Evolutionary conservation across 768 basidiomycete genomes (phyloP), one percentile per base, ranked within the genome.

Genomic region (Lanmaoa rubissima): DNA sequence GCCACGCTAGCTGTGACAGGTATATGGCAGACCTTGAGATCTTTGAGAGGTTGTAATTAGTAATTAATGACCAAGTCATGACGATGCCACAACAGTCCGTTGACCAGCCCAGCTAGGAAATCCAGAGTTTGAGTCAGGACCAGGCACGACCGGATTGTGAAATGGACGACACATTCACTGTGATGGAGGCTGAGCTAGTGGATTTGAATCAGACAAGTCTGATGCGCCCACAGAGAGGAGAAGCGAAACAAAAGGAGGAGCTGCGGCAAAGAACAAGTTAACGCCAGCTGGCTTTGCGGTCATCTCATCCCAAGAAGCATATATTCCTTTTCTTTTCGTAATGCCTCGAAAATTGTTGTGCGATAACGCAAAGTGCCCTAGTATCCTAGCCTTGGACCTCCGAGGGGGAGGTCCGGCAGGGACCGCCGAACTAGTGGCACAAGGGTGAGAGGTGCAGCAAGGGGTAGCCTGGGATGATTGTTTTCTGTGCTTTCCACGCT

Each of bases 401-500:
- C 61, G 64, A 68, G 64, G 65, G 47, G 31, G 32, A 52, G 12
- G 47, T 13, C 50, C 45, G 43, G 21, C 57, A 62, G 57, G 51
- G 56, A 57, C 55, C 28, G 46, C 48, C 41, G 12, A 26, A 35
- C 14, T 40, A 17, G 52, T 48, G 28, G 26, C 21, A 38, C 19
- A 34, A 48, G 62, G 52, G 59, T 64, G 65, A 45, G 55, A 64
- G 55, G 38, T 24, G 43, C 41, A 46, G 46, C 49, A 58, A 57
- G 66, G 63, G 60, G 51, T 19, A 31, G 49, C 55, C 58, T 58
- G 64, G 55, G 64, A 66, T 53, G 51, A 43, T 38, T 35, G 48
- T 53, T 54, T 50, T 53, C 32, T 14, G 19, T 47, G n/a, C 48
- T 52, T 71, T 71, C 71, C 69, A 70, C 71, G 71, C 41, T 32